A percentile compares a stretch with the other conserved stretches of the same genome.
phyloP scores from a whole-genome alignment of 1,284 basidiomycete species.

The Apiotrichum brassicae region DNA sequence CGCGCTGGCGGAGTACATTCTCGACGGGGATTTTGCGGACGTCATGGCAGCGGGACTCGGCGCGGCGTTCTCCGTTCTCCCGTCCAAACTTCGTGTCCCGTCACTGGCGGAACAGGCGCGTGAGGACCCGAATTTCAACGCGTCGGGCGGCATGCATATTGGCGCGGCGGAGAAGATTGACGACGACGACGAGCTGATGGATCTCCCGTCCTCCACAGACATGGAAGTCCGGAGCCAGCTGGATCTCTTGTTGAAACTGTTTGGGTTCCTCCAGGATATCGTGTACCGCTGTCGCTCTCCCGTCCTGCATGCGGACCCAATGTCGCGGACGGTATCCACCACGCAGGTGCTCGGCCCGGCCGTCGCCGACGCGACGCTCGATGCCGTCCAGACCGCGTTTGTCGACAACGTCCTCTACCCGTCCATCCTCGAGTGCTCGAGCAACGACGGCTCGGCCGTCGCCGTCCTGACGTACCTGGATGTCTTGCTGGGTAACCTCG shows the following conservation, averaged over 20 bases:
- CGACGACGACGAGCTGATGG: slow-evolving; percentile 50
- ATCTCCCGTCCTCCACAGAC: slow-evolving; percentile 56
- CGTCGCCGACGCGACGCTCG: slow-evolving; percentile 71
- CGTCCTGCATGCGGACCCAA: slow-evolving; percentile 18
- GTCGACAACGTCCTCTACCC: slow-evolving; percentile 90
- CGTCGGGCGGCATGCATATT: slow-evolving; percentile 56
- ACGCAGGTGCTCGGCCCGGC: slow-evolving; percentile 58
- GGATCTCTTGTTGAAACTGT: slow-evolving; percentile 78
- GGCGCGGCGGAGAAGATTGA: slow-evolving; percentile 42
- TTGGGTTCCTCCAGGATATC: slow-evolving; percentile 90
- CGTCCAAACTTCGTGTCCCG: slow-evolving; percentile 60
- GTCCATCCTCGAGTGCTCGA: slow-evolving; percentile 87
- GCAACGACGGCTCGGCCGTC: slow-evolving; percentile 83
- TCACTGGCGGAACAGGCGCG: slow-evolving; percentile 54
- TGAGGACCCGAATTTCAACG: slow-evolving; percentile 53
- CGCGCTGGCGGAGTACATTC: slow-evolving; percentile 83
- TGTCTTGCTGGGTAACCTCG: slow-evolving; percentile 70
- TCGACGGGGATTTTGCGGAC: slow-evolving; percentile 93
- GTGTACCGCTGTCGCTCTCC: slow-evolving; percentile 34
- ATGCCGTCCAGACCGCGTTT: slow-evolving; percentile 78
- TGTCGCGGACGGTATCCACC: slow-evolving; percentile 12
- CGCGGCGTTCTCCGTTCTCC: slow-evolving; percentile 80
- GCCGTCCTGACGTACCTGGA: slow-evolving; percentile 97
- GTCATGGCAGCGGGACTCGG: slow-evolving; percentile 90
- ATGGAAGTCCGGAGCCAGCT: slow-evolving; percentile 71